These are phyloP conservation scores for Ilyonectria sp. DNA, from an alignment of 2,329 filamentous ascomycete species.

Conservation along the genomic window DNA sequence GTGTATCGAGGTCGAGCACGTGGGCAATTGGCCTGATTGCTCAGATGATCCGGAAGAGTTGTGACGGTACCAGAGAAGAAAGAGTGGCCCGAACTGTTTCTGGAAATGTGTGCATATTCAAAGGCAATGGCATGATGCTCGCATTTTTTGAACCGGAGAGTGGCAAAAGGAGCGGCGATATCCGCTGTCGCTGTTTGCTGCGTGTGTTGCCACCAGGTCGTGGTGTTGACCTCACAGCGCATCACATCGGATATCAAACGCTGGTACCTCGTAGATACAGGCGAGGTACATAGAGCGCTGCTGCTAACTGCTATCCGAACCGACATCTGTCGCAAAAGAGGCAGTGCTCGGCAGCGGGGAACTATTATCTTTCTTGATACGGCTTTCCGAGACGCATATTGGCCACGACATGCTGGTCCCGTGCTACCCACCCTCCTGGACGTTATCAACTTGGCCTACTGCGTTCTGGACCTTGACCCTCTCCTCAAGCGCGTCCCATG, in stretches of 20 bases:
- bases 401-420: not conserved
- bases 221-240: not conserved
- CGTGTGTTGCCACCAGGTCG: not conserved
- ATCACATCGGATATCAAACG: not conserved
- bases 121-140: not conserved
- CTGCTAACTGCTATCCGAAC: not conserved
- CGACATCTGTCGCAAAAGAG: not conserved
- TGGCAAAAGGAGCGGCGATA: not conserved
- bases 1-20: conserved; percentile 12
- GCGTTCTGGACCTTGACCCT: not conserved
- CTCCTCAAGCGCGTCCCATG: not conserved
- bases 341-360: conserved; percentile 9
- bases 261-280: not conserved
- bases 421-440: not conserved
- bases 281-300: not conserved
- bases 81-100: not conserved
- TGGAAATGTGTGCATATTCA: not conserved
- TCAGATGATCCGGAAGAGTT: not conserved
- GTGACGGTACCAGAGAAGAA: not conserved
- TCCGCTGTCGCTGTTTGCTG: not conserved
- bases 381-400: not conserved
- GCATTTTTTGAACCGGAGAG: not conserved
- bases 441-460: not conserved
- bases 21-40: not conserved
- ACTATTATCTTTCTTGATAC: conserved; percentile 4